Evolutionary conservation across 1,139 yeast species (phyloP).

Genomic region (Geotrichum siamense): DNA sequence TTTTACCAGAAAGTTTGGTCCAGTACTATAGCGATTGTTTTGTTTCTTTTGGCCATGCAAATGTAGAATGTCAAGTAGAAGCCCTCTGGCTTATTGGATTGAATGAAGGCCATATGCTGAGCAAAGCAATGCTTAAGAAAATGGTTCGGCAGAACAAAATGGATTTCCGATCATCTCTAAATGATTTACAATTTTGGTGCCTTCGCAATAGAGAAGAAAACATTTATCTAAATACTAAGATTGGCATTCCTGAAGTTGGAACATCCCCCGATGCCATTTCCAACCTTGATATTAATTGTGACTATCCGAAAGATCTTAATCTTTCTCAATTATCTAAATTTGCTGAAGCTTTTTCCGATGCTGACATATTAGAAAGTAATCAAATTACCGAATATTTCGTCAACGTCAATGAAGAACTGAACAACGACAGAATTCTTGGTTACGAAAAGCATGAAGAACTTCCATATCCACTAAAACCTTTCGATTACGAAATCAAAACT

Average conservation of each 20-base stretch:
- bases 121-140: conserved; percentile 32
- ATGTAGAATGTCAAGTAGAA: conserved; percentile 24
- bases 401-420: conserved; percentile 9
- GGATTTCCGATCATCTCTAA: conserved; percentile 53
- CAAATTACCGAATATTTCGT: conserved; percentile 1
- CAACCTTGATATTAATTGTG: not conserved
- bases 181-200: conserved; percentile 53
- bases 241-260: not conserved
- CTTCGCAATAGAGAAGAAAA: conserved; percentile 30
- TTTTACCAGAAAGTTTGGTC: conserved; percentile 10
- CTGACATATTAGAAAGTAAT: conserved; percentile 8
- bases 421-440: conserved; percentile 9
- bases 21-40: conserved; percentile 19
- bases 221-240: not conserved
- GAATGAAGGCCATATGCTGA: conserved; percentile 37
- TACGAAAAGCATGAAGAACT: conserved; percentile 1
- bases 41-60: conserved; percentile 31
- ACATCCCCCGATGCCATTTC: not conserved
- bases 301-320: not conserved
- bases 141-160: conserved; percentile 35
- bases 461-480: conserved; percentile 6
- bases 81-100: conserved; percentile 36
- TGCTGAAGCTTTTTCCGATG: conserved; percentile 8
- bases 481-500: conserved; percentile 5
- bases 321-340: conserved; percentile 4